Percentiles rank a stretch among this genome's conserved stretches.
These are phyloP conservation scores for Puya raimondii DNA, from an alignment of 176 grass and related monocot species.

Conservation along the genomic window DNA sequence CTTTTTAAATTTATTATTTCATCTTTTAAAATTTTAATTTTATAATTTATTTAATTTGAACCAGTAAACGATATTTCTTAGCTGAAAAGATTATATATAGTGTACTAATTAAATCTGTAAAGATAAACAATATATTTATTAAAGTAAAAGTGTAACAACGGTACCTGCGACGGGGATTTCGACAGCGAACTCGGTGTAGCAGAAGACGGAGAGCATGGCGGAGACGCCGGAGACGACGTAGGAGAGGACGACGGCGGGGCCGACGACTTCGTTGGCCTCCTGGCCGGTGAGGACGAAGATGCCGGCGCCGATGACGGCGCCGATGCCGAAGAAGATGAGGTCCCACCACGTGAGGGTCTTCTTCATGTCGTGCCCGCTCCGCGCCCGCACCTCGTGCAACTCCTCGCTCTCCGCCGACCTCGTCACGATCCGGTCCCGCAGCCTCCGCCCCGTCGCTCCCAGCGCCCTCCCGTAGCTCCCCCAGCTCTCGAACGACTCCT, in stretches of 20 bases:
- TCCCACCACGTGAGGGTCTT: constrained; percentile 71
- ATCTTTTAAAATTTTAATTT: too few species aligned
- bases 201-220: constrained; percentile 95
- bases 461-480: constrained; percentile 44
- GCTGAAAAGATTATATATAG: too few species aligned
- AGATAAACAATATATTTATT: too few species aligned
- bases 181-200: constrained; percentile 95
- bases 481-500: constrained; percentile 69
- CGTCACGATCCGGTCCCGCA: constrained; percentile 37
- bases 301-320: constrained; percentile 64
- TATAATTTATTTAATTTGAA: too few species aligned
- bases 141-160: too few species aligned
- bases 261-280: constrained; percentile 45
- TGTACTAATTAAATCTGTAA: too few species aligned
- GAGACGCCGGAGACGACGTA: constrained; percentile 78
- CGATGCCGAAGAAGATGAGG: constrained; percentile 70
- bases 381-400: constrained; percentile 47
- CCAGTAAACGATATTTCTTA: too few species aligned
- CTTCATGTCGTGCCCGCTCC: constrained; percentile 63
- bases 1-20: too few species aligned
- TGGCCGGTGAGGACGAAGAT: constrained; percentile 80
- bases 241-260: constrained; percentile 78
- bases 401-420: constrained; percentile 42
- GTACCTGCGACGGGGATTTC: constrained; percentile 91
- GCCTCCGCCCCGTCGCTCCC: constrained; percentile 38